Conservation (phyloP, 2,329 filamentous ascomycete genomes). For the Colletotrichum cordylinicola region DNA sequence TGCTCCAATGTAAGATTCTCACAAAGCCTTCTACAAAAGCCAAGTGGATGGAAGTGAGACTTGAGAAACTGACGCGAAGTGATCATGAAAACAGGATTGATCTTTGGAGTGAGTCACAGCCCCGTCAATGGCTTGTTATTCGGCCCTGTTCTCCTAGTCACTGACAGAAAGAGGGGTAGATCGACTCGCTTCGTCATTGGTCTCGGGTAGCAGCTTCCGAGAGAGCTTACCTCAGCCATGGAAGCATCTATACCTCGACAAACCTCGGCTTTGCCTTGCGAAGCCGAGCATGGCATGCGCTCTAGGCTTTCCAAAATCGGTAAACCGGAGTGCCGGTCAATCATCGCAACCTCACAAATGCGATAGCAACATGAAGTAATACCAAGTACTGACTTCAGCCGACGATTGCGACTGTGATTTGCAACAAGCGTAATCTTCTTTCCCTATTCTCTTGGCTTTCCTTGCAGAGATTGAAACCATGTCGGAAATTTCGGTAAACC, state of each 20-base stretch:
- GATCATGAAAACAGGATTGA: not conserved
- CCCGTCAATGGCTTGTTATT: not conserved
- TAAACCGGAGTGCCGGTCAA: not conserved
- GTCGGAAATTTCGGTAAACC: slow-evolving; percentile 1
- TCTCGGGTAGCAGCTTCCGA: not conserved
- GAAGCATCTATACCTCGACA: not conserved
- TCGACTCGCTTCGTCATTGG: not conserved
- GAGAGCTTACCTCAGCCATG: not conserved
- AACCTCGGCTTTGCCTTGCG: not conserved
- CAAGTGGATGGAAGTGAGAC: not conserved
- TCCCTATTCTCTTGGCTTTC: not conserved
- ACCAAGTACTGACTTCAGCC: not conserved
- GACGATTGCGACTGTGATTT: not conserved
- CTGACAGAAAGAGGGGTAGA: not conserved
- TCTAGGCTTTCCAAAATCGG: not conserved
- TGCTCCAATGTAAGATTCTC: not conserved
- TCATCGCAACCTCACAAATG: not conserved
- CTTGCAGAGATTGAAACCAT: not conserved
- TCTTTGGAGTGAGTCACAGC: not conserved
- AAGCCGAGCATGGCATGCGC: not conserved
- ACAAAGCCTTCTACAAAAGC: not conserved
- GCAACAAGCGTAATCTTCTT: not conserved
- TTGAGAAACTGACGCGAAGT: not conserved
- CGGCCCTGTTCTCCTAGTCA: not conserved
- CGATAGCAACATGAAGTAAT: not conserved